These are phyloP conservation scores for Saccharomyces hybrid DNA, from an alignment of 1,139 yeast species.

Conservation along the genomic window DNA sequence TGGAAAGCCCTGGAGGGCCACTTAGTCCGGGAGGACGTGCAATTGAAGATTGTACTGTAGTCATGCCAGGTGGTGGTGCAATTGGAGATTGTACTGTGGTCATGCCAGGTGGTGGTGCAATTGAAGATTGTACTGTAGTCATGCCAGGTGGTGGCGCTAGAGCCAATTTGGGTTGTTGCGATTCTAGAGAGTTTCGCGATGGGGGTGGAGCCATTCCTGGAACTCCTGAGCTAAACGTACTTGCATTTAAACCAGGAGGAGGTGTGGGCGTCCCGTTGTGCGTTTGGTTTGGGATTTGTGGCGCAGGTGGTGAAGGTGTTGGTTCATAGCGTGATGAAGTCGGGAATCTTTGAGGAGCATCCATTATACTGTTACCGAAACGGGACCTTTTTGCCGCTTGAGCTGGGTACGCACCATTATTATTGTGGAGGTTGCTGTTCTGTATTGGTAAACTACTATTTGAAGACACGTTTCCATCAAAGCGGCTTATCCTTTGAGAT, in stretches of 20 bases:
- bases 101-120: too few relatives aligned
- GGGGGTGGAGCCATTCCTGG: not conserved
- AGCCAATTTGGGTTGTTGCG: not conserved
- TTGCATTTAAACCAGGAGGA: slow-evolving; percentile 9
- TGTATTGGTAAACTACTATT: not conserved
- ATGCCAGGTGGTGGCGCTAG: not conserved
- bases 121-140: too few relatives aligned
- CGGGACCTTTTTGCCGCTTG: not conserved
- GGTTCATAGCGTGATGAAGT: not conserved
- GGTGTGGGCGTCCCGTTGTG: not conserved
- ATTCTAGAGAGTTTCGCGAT: not conserved
- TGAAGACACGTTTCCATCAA: not conserved
- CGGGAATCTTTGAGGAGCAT: not conserved
- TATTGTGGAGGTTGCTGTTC: not conserved
- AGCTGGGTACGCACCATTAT: not conserved
- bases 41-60: too few relatives aligned
- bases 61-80: too few relatives aligned
- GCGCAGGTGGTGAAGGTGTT: not conserved
- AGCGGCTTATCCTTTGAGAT: not conserved
- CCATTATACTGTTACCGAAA: not conserved
- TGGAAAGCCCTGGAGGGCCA: not conserved
- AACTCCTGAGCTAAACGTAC: not conserved
- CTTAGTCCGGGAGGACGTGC: not conserved
- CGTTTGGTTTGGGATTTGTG: not conserved
- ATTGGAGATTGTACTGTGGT: too few relatives aligned